These are phyloP conservation scores for Xerocomus spinulosus DNA, from an alignment of 768 basidiomycete genomes.

Conservation along the genomic window DNA sequence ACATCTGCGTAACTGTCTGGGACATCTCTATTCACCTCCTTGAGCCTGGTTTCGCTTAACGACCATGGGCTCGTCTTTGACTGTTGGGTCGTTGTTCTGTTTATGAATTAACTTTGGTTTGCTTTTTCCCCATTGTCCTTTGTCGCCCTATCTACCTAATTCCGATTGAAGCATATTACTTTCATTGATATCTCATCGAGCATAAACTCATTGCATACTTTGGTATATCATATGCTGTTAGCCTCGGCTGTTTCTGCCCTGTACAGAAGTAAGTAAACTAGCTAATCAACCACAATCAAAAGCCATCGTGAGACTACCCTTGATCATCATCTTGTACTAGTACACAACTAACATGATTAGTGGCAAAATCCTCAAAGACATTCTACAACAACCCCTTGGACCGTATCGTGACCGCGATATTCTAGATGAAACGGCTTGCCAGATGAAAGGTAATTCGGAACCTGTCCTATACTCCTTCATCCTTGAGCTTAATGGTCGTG, in stretches of 20 bases:
- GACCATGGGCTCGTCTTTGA: slow-evolving; percentile 11
- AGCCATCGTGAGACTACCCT: neutral
- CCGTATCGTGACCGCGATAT: slow-evolving; percentile 28
- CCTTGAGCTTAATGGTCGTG: slow-evolving; percentile 22
- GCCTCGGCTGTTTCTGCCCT: slow-evolving; percentile 22
- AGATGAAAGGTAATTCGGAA: slow-evolving; percentile 2
- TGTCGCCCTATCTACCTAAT: slow-evolving; percentile 27
- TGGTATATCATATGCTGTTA: slow-evolving; percentile 30
- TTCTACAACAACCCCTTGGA: slow-evolving; percentile 27
- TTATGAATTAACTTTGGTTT: slow-evolving; percentile 28
- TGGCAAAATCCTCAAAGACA: slow-evolving; percentile 16
- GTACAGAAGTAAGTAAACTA: slow-evolving; percentile 26
- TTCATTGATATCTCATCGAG: slow-evolving; percentile 23
- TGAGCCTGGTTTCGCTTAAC: slow-evolving; percentile 2
- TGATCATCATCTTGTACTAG: neutral
- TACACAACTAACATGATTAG: slow-evolving; percentile 12
- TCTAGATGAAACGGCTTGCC: slow-evolving; percentile 18
- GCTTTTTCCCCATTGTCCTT: slow-evolving; percentile 10
- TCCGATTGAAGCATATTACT: slow-evolving; percentile 16
- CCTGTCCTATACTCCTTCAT: slow-evolving; percentile 29
- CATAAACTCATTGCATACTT: slow-evolving; percentile 24
- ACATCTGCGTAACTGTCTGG: slow-evolving; percentile 30
- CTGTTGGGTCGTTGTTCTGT: slow-evolving; percentile 21
- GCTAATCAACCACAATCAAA: slow-evolving; percentile 12
- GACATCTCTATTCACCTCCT: slow-evolving; percentile 17